Evolutionary conservation across 1,139 yeast genomes (phyloP).

Genomic region (Candida smagusa): DNA sequence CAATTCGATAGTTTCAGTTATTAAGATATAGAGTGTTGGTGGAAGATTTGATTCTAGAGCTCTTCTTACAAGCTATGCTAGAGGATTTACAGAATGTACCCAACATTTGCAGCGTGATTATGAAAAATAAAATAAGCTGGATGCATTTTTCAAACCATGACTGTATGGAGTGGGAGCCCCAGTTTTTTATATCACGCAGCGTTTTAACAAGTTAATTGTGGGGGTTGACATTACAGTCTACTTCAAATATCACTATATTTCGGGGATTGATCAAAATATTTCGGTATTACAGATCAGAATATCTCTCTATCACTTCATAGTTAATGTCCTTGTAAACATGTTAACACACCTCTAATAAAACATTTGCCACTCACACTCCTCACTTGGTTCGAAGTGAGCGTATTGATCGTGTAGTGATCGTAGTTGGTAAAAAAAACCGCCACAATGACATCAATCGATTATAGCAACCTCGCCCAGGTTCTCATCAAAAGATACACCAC

Average conservation of each 20-base stretch:
- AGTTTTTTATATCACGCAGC: slow-evolving; percentile 79
- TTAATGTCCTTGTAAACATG: no score
- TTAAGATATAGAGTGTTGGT: no score
- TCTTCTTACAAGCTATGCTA: slow-evolving; percentile 92
- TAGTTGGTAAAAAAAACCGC: neutral
- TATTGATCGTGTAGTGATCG: neutral
- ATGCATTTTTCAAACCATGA: slow-evolving; percentile 89
- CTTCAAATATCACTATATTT: no score
- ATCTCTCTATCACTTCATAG: no score
- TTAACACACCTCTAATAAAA: no score
- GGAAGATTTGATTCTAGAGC: slow-evolving; percentile 85
- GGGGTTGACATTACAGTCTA: no score
- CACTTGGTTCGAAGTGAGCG: neutral
- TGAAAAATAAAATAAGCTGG: slow-evolving; percentile 87
- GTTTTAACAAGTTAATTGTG: slow-evolving; percentile 89
- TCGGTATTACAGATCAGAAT: no score
- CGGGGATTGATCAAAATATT: no score
- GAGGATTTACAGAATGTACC: slow-evolving; percentile 81
- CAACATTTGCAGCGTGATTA: slow-evolving; percentile 86
- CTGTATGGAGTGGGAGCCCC: slow-evolving; percentile 89
- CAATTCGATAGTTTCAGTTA: no score
- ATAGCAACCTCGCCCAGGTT: slow-evolving; percentile 8
- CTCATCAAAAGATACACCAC: slow-evolving; percentile 9
- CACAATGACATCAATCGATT: slow-evolving; percentile 6
- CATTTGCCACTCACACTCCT: neutral